Conservation (phyloP, 2,329 filamentous ascomycete genomes). For the Verticillium zaregamsianum region DNA sequence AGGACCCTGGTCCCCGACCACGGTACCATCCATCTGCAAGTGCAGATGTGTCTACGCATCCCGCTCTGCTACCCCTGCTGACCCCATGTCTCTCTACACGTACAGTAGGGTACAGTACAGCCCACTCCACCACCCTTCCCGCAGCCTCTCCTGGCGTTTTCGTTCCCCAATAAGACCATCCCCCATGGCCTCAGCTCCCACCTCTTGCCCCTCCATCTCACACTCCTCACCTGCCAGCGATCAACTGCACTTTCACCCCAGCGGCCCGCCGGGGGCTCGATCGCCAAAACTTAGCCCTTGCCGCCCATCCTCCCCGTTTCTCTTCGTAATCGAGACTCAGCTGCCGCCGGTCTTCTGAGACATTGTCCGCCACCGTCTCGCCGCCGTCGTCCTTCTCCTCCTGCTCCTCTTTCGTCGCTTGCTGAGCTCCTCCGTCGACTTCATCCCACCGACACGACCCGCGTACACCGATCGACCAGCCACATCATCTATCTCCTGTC, state of each 20-base stretch:
- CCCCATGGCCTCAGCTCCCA: background rate
- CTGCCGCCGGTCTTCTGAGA: background rate
- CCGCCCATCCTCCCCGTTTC: background rate
- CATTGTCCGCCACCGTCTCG: background rate
- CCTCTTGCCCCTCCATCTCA: background rate
- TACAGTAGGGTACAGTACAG: background rate
- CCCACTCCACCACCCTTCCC: background rate
- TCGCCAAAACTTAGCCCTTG: background rate
- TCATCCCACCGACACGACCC: background rate
- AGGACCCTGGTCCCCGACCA: background rate
- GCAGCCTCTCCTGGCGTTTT: background rate
- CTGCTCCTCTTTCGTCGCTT: background rate
- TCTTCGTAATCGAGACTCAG: background rate
- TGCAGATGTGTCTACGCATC: background rate
- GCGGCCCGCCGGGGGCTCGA: background rate
- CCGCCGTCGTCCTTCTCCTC: background rate
- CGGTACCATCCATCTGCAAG: background rate
- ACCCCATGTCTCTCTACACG: background rate
- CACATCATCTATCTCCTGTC: background rate
- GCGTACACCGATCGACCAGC: background rate
- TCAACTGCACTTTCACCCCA: background rate
- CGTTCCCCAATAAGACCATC: background rate
- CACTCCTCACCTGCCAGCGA: background rate
- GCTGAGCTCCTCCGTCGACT: background rate
- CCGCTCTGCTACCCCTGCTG: background rate